Percentiles rank a stretch among this genome's conserved stretches.
Conservation (phyloP, 2,329 filamentous ascomycete species). For the Pyrenochaeta sp. region DNA sequence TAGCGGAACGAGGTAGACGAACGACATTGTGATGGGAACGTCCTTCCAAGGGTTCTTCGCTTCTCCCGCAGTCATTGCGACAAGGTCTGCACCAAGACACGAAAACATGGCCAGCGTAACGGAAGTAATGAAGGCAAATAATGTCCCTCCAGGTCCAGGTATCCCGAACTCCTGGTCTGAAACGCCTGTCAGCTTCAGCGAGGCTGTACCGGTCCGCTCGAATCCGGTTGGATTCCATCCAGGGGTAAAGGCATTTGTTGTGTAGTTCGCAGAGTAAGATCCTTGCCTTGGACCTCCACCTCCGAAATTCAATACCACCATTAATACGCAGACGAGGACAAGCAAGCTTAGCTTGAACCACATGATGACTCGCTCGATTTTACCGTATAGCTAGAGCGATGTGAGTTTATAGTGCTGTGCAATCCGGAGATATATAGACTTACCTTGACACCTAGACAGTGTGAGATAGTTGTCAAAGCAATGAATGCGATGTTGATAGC, state of each 20-base stretch:
- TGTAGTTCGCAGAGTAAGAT: conserved; percentile 28
- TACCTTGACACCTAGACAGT: conserved; percentile 36
- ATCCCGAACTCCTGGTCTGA: conserved; percentile 29
- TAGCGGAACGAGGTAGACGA: conserved; percentile 42
- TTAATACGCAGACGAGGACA: conserved; percentile 32
- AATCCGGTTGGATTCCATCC: conserved; percentile 38
- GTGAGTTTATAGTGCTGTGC: conserved; percentile 2
- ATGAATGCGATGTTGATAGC: conserved; percentile 33
- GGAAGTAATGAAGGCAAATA: conserved; percentile 43
- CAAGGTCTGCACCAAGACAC: conserved; percentile 42
- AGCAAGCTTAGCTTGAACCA: conserved; percentile 42
- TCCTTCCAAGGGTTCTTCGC: conserved; percentile 39
- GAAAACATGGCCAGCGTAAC: conserved; percentile 42
- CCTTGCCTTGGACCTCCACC: conserved; percentile 22
- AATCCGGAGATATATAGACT: background rate
- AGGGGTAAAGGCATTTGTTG: conserved; percentile 25
- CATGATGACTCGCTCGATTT: conserved; percentile 41
- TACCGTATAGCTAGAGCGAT: conserved; percentile 36
- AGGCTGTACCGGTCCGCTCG: background rate
- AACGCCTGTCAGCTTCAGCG: conserved; percentile 14
- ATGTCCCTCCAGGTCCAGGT: conserved; percentile 30
- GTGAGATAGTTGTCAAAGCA: conserved; percentile 31
- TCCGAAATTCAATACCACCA: conserved; percentile 40
- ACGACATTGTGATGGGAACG: conserved; percentile 40
- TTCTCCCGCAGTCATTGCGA: conserved; percentile 44